These are phyloP conservation scores for Russula compacta DNA, from an alignment of 768 basidiomycete genomes.

Conservation along the genomic window DNA sequence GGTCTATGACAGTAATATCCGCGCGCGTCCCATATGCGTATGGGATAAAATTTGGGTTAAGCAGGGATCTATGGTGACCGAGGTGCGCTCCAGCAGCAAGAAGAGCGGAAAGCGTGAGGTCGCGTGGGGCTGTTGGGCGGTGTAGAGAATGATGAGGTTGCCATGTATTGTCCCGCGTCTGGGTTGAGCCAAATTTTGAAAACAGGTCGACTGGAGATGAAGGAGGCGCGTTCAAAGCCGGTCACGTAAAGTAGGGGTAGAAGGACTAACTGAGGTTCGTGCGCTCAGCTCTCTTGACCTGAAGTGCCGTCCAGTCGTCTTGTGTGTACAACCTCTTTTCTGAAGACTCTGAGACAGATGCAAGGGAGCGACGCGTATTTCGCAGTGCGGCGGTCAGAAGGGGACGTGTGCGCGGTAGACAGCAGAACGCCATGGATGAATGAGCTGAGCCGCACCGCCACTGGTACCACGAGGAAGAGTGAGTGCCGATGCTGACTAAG, in stretches of 20 bases:
- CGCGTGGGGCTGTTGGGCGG: conserved; percentile 46
- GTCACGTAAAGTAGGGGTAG: conserved; percentile 13
- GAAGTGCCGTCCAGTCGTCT: conserved; percentile 60
- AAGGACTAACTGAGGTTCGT: conserved; percentile 44
- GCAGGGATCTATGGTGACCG: conserved; percentile 74
- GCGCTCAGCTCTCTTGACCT: conserved; percentile 46
- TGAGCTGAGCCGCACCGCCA: not conserved
- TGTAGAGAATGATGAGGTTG: conserved; percentile 65
- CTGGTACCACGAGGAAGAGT: not conserved
- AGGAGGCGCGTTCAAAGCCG: conserved; percentile 16
- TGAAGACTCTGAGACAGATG: conserved; percentile 13
- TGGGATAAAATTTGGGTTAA: conserved; percentile 85
- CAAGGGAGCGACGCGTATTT: not conserved
- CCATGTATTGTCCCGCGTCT: conserved; percentile 56
- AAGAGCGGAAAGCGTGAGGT: conserved; percentile 80
- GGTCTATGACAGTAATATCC: conserved; percentile 86
- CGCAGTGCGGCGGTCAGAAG: conserved; percentile 1
- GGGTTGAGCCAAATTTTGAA: conserved; percentile 67
- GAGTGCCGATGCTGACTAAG: conserved; percentile 6
- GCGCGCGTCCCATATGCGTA: conserved; percentile 90
- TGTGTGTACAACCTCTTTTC: conserved; percentile 31
- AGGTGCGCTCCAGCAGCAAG: conserved; percentile 91
- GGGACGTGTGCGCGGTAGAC: conserved; percentile 5
- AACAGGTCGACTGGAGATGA: conserved; percentile 34
- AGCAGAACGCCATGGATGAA: conserved; percentile 20